These are phyloP conservation scores for Aspergillus nomiae DNA, from an alignment of 2,329 filamentous ascomycete species.

Conservation along the genomic window DNA sequence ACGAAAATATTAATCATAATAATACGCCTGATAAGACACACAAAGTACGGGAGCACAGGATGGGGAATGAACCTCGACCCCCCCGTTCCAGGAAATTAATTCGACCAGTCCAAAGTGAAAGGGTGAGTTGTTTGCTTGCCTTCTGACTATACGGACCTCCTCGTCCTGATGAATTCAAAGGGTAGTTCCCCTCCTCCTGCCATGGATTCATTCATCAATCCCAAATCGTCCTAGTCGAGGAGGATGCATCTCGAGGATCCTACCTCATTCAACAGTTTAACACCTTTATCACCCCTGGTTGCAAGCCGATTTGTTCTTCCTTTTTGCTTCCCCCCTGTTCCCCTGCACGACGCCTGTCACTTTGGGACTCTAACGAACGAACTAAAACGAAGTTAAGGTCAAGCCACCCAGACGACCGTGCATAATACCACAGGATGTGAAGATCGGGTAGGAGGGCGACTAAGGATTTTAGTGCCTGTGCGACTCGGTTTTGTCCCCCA, in stretches of 20 bases:
- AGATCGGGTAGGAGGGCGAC: neutral
- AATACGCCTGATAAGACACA: neutral
- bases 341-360: constrained; percentile 6
- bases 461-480: neutral
- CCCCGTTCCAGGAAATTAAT: neutral
- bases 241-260: neutral
- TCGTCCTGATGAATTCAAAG: neutral
- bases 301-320: constrained; percentile 5
- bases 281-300: neutral
- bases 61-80: neutral
- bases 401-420: neutral
- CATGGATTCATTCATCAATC: neutral
- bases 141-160: neutral
- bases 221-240: neutral
- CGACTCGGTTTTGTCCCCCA: neutral
- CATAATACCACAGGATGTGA: neutral
- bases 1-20: neutral
- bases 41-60: neutral
- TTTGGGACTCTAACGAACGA: neutral
- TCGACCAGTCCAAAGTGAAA: constrained; percentile 10
- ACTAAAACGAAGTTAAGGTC: constrained; percentile 1
- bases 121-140: neutral
- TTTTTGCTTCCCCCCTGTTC: neutral
- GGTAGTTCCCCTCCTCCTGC: no score
- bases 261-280: neutral